A percentile compares a stretch with the other conserved stretches of the same genome.
These are phyloP conservation scores for Aspergillus tanneri DNA, from an alignment of 2,329 filamentous ascomycete genomes.

Conservation along the genomic window DNA sequence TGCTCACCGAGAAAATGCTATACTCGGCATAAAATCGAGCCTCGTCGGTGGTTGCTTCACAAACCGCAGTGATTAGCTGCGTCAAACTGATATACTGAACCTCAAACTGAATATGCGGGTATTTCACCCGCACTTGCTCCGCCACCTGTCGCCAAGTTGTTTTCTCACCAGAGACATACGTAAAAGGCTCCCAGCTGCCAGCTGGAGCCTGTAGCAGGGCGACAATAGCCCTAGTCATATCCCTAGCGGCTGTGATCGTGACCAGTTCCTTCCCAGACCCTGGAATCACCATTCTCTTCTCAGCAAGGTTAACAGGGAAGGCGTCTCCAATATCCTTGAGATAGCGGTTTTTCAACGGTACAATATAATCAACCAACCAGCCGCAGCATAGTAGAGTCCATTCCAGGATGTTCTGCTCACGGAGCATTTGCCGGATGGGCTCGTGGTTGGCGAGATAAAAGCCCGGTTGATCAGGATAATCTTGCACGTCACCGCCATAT, in stretches of 20 bases:
- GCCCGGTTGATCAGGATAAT: slow-evolving; percentile 4
- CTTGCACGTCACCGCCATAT: slow-evolving; percentile 8
- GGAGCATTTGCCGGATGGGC: slow-evolving; percentile 4
- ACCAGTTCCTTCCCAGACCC: slow-evolving; percentile 3
- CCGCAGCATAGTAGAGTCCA: slow-evolving; percentile 6
- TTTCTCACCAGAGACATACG: background rate
- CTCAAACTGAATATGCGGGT: no score
- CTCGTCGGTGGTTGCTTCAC: no score
- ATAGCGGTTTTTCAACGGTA: background rate
- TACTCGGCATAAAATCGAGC: no score
- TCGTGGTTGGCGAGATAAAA: background rate
- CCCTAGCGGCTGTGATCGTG: background rate
- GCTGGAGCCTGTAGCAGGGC: background rate
- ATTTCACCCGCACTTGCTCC: background rate
- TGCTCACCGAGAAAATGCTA: no score
- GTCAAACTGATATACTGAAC: no score
- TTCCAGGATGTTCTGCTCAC: background rate
- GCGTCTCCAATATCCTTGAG: background rate
- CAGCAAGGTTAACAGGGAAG: slow-evolving; percentile 4
- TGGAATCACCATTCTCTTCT: background rate
- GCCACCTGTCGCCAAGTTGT: background rate
- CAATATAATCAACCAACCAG: slow-evolving; percentile 10
- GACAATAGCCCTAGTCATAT: slow-evolving; percentile 5
- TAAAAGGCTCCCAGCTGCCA: background rate
- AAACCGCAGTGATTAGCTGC: no score